phyloP scores from a whole-genome alignment of 176 grass and related monocot genomes.

The Elymus sibiricus region DNA sequence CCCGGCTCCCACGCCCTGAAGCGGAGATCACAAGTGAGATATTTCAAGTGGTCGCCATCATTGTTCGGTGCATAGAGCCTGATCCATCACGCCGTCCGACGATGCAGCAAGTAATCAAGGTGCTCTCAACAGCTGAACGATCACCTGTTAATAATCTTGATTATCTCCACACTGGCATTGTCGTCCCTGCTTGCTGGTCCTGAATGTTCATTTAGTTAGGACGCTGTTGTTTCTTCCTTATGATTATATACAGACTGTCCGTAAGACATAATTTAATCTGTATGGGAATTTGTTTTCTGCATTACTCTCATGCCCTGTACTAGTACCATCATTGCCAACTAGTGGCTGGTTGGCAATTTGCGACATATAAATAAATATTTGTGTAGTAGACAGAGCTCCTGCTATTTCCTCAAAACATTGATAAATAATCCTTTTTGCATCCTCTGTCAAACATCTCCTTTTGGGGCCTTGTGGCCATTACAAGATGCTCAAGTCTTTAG shows the following conservation, averaged over 20 bases:
- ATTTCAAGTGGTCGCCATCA: too few species aligned
- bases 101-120: background rate
- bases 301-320: background rate
- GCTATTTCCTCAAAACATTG: background rate
- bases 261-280: too few species aligned
- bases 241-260: background rate
- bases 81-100: background rate
- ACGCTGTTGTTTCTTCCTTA: background rate
- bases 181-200: background rate
- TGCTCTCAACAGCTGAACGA: background rate
- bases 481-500: too few species aligned
- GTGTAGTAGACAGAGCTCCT: background rate
- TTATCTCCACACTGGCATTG: background rate
- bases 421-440: background rate
- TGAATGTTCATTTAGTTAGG: background rate
- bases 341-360: background rate
- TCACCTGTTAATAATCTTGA: background rate
- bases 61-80: background rate
- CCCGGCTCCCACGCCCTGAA: too few species aligned
- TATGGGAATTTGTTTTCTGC: background rate
- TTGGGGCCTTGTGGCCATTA: background rate
- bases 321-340: background rate
- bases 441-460: background rate
- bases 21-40: too few species aligned
- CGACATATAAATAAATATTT: background rate